Evolutionary conservation across 306 rosid species (phyloP), one percentile per base, ranked within the genome.

Genomic region (Sicyos edulis): DNA sequence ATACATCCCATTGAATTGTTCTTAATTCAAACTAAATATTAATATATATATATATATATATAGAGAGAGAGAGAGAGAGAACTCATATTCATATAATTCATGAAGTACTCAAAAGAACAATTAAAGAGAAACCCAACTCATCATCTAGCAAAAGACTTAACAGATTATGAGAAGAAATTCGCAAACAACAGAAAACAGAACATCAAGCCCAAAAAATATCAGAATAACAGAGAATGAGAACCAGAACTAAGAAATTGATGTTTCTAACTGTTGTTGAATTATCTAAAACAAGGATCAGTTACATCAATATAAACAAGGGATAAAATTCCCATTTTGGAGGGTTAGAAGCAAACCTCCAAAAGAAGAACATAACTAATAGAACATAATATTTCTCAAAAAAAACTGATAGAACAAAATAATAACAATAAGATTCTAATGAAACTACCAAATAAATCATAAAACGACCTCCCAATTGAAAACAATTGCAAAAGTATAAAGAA

Each of bases 61-160:
- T 1, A 26, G 29, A 26, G 29, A 26, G 29, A 26, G 29, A 3
- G 29, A 26, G 29, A 3, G 29, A 9, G 5, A 42, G 9, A 42
- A 42, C 0, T 6, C 34, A 32, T 32, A 32, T 32, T 19, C 54
- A 7, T 65, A 2, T 12, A 65, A 65, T 44, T 44, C 29, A 53
- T 50, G 29, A 57, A 52, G 63, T 57, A 78, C 47, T 44, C 12
- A 12, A 16, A 21, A 22, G 52, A 42, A 16, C 13, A 42, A 12
- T 65, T 20, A 26, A 17, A 40, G 6, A 64, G 29, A 16, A 37
- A 56, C 15, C 21, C 20, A 64, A 10, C n/a, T 57, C 40, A 24
- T 17, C 70, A 63, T n/a, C 70, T 8, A 37, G 49, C 26, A 37
- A 59, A 59, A 59, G 65, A n/a, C 70, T 37, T 37, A 13, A 63